Evolutionary conservation across 768 basidiomycete species (phyloP).

Genomic region (Phylloporus scabripes): DNA sequence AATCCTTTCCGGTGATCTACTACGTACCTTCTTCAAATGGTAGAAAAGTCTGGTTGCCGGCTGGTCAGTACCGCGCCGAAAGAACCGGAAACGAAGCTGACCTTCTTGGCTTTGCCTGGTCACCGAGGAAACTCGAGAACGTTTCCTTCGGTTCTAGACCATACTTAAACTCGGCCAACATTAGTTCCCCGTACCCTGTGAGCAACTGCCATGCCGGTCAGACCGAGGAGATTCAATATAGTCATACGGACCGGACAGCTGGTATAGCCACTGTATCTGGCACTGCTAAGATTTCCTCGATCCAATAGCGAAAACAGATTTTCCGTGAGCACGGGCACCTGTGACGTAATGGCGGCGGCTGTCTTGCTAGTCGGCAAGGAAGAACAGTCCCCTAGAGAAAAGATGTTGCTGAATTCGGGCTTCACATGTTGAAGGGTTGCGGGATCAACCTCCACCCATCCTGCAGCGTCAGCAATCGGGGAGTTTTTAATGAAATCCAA

Average conservation of each 20-base stretch:
- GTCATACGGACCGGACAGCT: conserved; percentile 67
- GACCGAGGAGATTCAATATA: neutral
- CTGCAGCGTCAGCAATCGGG: conserved; percentile 71
- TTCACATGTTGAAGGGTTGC: conserved; percentile 81
- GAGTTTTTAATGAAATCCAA: conserved; percentile 73
- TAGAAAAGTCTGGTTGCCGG: conserved; percentile 51
- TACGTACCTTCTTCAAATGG: conserved; percentile 63
- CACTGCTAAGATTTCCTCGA: conserved; percentile 62
- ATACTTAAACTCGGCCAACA: conserved; percentile 95
- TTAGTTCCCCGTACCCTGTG: conserved; percentile 73
- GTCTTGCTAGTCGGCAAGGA: conserved; percentile 95
- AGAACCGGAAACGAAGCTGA: conserved; percentile 28
- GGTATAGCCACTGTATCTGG: conserved; percentile 83
- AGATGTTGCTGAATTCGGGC: conserved; percentile 74
- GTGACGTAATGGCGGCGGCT: conserved; percentile 86
- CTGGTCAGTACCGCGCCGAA: conserved; percentile 5
- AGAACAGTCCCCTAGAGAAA: conserved; percentile 88
- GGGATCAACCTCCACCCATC: conserved; percentile 87
- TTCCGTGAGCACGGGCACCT: conserved; percentile 87
- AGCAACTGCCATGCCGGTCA: conserved; percentile 46
- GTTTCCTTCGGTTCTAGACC: conserved; percentile 84
- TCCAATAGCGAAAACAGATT: conserved; percentile 77
- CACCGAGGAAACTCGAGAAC: conserved; percentile 59
- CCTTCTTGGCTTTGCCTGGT: conserved; percentile 76
- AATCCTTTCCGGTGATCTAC: neutral